Evolutionary conservation across 1,284 basidiomycete genomes (phyloP), one percentile per base, ranked within the genome.

Genomic region (Wolfiporia cocos): DNA sequence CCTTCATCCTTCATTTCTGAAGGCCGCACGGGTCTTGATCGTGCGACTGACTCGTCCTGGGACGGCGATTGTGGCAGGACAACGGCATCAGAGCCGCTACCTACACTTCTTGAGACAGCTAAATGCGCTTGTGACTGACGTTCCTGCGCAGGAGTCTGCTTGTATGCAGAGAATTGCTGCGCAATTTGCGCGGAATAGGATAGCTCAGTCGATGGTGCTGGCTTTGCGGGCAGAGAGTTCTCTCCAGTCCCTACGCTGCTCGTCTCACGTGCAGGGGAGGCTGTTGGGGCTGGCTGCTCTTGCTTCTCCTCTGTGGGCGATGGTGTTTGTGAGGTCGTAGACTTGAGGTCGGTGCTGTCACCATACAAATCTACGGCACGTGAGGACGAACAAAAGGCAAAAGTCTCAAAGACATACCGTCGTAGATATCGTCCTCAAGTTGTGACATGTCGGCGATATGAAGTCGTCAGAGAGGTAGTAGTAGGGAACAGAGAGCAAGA

Each of bases 1-100:
- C 90, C 90, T 79, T 88, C 86, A 61, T 92, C 91, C 53, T 89
- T 88, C 88, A 91, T 91, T 62, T 93, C 90, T 41, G 84, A 86
- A 3, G 89, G 88, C 53, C 85, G 50, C 0, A 61, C 53, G 6
- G 58, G 51, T n/a, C n/a, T n/a, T n/a, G n/a, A n/a, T n/a, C n/a
- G n/a, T n/a, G n/a, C n/a, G n/a, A n/a, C n/a, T n/a, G n/a, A n/a
- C n/a, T n/a, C n/a, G n/a, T n/a, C n/a, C n/a, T n/a, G n/a, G n/a
- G n/a, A n/a, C n/a, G n/a, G n/a, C n/a, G n/a, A n/a, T n/a, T n/a
- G n/a, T n/a, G n/a, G n/a, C n/a, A n/a, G n/a, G n/a, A n/a, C n/a
- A n/a, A n/a, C n/a, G n/a, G n/a, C n/a, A n/a, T n/a, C n/a, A n/a
- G n/a, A n/a, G n/a, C n/a, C n/a, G n/a, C n/a, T n/a, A n/a, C n/a